These are phyloP conservation scores for Funneliformis caledonium DNA, from an alignment of 371 early-diverging fungal species.

Conservation along the genomic window DNA sequence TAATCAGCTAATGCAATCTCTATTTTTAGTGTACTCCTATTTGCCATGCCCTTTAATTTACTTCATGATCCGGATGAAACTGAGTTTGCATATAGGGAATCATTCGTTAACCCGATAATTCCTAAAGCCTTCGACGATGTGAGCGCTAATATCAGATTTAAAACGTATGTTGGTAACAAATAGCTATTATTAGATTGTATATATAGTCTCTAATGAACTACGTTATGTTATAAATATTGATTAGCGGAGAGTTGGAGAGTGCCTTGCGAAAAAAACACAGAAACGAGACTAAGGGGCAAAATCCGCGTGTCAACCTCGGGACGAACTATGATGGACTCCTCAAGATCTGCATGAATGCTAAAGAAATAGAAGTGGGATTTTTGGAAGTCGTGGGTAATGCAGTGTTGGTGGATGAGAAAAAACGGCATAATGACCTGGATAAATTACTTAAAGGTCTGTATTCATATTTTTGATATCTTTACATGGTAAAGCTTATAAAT, in stretches of 20 bases:
- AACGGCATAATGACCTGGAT: not conserved
- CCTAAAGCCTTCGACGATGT: slow-evolving; percentile 35
- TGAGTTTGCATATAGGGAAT: slow-evolving; percentile 39
- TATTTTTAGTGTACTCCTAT: slow-evolving; percentile 22
- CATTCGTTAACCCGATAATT: slow-evolving; percentile 38
- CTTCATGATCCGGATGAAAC: slow-evolving; percentile 19
- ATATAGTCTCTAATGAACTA: not conserved
- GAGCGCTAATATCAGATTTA: slow-evolving; percentile 34
- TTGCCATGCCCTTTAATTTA: slow-evolving; percentile 13
- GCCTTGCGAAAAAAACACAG: slow-evolving; percentile 13
- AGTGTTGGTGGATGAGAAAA: not conserved
- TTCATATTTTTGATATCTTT: slow-evolving; percentile 1
- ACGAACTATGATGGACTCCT: slow-evolving; percentile 35
- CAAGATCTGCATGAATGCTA: slow-evolving; percentile 33
- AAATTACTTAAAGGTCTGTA: slow-evolving; percentile 9
- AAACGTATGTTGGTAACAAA: slow-evolving; percentile 25
- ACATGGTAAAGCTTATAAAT: not conserved
- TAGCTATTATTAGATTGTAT: not conserved
- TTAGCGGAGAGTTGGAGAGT: slow-evolving; percentile 37
- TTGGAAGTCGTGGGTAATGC: slow-evolving; percentile 1
- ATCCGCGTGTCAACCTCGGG: slow-evolving; percentile 21
- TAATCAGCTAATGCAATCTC: not conserved
- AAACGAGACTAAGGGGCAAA: slow-evolving; percentile 33
- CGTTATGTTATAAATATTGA: not conserved
- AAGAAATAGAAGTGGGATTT: slow-evolving; percentile 35